These are phyloP conservation scores for Volvox reticuliferus DNA, from an alignment of 139 green algal genomes.

Conservation along the genomic window DNA sequence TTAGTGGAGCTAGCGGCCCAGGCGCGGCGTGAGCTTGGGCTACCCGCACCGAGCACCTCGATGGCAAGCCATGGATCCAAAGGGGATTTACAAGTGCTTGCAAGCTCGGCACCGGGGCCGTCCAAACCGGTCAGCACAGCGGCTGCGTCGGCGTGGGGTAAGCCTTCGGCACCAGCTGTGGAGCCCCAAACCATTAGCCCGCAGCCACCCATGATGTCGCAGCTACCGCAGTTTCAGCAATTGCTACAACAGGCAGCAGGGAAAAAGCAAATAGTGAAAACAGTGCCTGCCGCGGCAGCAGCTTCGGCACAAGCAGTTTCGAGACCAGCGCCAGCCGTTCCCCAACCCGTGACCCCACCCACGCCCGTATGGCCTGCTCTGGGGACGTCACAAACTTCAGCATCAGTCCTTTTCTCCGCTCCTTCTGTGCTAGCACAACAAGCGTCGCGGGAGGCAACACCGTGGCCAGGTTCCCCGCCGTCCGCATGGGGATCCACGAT, in stretches of 20 bases:
- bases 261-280: neutral
- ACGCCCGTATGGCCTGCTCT: slow-evolving; percentile 32
- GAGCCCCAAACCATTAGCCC: neutral
- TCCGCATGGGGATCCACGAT: neutral
- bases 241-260: slow-evolving; percentile 17
- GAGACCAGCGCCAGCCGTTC: neutral
- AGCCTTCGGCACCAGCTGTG: neutral
- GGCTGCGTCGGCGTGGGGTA: slow-evolving; percentile 33
- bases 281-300: neutral
- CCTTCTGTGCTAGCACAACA: neutral
- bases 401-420: slow-evolving; percentile 28
- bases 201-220: slow-evolving; percentile 32
- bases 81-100: slow-evolving; percentile 10
- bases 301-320: neutral
- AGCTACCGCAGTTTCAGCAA: slow-evolving; percentile 51
- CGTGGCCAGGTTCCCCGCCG: neutral
- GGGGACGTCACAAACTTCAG: neutral
- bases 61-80: slow-evolving; percentile 5
- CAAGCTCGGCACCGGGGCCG: neutral
- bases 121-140: neutral
- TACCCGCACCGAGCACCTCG: neutral
- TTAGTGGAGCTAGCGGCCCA: slow-evolving; percentile 54
- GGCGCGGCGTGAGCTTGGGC: slow-evolving; percentile 55
- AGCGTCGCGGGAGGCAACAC: slow-evolving; percentile 7
- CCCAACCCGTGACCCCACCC: slow-evolving; percentile 21